Evolutionary conservation across 371 early-diverging fungal species (phyloP), one percentile per base, ranked within the genome.

Genomic region (Saksenaea vasiformis): DNA sequence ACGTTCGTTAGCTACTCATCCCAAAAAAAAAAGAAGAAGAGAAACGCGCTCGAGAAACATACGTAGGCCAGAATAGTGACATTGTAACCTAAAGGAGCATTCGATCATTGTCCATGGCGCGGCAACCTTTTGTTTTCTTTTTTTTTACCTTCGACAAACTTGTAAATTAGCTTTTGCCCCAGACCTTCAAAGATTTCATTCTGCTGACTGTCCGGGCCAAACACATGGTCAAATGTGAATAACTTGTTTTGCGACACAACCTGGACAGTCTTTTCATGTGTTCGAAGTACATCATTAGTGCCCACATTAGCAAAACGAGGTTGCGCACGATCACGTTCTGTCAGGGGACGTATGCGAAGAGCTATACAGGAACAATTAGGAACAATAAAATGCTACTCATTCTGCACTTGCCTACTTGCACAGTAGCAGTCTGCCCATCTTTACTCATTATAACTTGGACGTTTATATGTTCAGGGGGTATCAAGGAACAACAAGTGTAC

Each of bases 31-130:
- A 87, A 43, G 80, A 27, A 8, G 54, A 39, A 17, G 31, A 35
- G 13, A 79, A 34, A 86, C 78, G 67, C 90, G 88, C 51, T 5
- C 22, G 22, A 47, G n/a, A 47, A 47, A n/a, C 22, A 22, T 72
- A 82, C 99, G 85, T 99, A 99, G 27, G 99, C 99, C 65, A 99
- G 87, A 58, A 95, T 91, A n/a, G 93, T 98, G 43, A 90, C 95
- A 85, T 95, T 98, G 84, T 90, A 99, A 19, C 94, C 94, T 87
- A 64, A 35, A 54, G 19, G 15, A 39, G 11, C 11, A 44, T 51
- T 19, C 27, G 31, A 37, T 44, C 22, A 56, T 8, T 19, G 4
- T 58, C 8, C 28, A 41, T 27, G 27, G 14, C 27, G 11, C 17
- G 15, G 8, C 11, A 9, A 39, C 22, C 22, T n/a, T n/a, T n/a